Evolutionary conservation across 306 rosid species (phyloP).

Genomic region (Sechiopsis laciniata): DNA sequence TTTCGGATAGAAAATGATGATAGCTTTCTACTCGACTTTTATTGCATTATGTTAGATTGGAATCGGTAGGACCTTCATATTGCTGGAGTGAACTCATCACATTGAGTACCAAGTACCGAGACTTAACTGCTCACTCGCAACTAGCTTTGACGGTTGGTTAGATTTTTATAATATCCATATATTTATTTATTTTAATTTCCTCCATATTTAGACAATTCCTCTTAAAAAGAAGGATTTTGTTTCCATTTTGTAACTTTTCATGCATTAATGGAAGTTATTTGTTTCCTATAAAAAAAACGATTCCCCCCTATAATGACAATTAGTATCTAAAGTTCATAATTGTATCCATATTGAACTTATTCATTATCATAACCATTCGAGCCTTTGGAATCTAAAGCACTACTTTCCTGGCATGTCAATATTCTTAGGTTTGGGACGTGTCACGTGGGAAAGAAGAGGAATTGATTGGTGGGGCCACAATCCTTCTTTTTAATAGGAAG

Average conservation of each 20-base stretch:
- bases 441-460: slow-evolving; percentile 76
- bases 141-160: slow-evolving; percentile 72
- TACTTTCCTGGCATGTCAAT: neutral
- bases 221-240: too few relatives aligned
- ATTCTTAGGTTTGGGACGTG: slow-evolving; percentile 87
- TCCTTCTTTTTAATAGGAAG: slow-evolving; percentile 77
- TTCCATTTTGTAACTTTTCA: too few relatives aligned
- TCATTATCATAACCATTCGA: neutral
- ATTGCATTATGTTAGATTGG: slow-evolving; percentile 52
- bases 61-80: slow-evolving; percentile 65
- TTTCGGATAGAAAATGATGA: neutral
- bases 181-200: neutral
- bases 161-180: slow-evolving; percentile 21
- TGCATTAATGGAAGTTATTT: too few relatives aligned
- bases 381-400: neutral
- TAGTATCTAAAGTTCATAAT: neutral
- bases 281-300: too few relatives aligned
- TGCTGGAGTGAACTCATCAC: slow-evolving; percentile 86
- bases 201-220: too few relatives aligned
- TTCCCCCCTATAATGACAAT: too few relatives aligned
- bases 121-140: slow-evolving; percentile 87
- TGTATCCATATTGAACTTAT: neutral
- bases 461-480: slow-evolving; percentile 93
- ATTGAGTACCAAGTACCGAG: slow-evolving; percentile 76
- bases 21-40: slow-evolving; percentile 19